These are phyloP conservation scores for Coemansia sp. DNA, from an alignment of 192 early-diverging fungal genomes.

Conservation along the genomic window DNA sequence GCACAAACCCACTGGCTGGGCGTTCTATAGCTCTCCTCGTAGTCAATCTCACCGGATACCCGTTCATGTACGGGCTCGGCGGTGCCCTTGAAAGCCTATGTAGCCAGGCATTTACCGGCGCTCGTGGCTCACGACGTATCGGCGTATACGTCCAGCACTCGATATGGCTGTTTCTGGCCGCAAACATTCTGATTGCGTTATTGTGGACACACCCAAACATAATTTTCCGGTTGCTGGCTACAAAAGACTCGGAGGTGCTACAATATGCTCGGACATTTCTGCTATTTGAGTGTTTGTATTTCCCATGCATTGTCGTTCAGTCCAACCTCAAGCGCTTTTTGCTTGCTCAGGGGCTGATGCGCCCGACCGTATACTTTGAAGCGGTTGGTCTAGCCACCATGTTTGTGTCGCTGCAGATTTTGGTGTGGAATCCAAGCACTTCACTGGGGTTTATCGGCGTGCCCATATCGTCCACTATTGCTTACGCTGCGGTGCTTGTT, in stretches of 20 bases:
- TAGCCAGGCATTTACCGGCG: constrained; percentile 70
- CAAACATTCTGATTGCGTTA: constrained; percentile 19
- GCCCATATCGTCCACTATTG: constrained; percentile 65
- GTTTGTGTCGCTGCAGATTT: constrained; percentile 68
- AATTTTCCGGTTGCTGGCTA: constrained; percentile 62
- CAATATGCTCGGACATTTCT: constrained; percentile 67
- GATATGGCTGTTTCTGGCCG: constrained; percentile 68
- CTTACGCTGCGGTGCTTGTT: constrained; percentile 61
- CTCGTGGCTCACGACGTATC: constrained; percentile 55
- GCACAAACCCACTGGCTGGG: constrained; percentile 62
- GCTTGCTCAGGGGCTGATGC: constrained; percentile 91
- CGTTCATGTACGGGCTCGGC: constrained; percentile 68
- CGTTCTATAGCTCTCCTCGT: constrained; percentile 70
- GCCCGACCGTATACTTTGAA: constrained; percentile 73
- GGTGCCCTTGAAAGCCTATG: constrained; percentile 78
- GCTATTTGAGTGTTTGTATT: constrained; percentile 65
- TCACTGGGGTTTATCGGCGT: constrained; percentile 69
- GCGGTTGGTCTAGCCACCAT: constrained; percentile 70
- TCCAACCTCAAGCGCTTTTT: constrained; percentile 83
- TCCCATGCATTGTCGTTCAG: constrained; percentile 76
- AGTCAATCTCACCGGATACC: constrained; percentile 74
- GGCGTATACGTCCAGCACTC: constrained; percentile 78
- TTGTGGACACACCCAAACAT: constrained; percentile 51
- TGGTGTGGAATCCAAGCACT: constrained; percentile 63
- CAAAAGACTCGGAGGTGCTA: constrained; percentile 75